These are phyloP conservation scores for Euphorbia corollata DNA, from an alignment of 441 rosid species.

Conservation along the genomic window DNA sequence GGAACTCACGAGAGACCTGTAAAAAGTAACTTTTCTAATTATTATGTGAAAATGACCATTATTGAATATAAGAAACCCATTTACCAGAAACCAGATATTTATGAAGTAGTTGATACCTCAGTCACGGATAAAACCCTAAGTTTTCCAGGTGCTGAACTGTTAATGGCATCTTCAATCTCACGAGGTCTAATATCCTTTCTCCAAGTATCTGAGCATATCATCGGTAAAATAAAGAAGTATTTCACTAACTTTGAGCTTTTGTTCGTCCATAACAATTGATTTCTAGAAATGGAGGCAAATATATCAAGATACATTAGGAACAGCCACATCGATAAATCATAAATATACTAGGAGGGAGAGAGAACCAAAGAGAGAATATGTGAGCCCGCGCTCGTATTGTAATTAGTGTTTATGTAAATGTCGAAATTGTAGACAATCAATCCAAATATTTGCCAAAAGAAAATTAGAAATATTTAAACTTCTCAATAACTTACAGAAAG, in stretches of 20 bases:
- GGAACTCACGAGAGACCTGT: slow-evolving; percentile 85
- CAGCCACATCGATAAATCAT: not conserved
- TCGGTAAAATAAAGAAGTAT: slow-evolving; percentile 4
- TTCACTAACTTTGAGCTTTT: not conserved
- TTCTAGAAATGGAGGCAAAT: not conserved
- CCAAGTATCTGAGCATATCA: slow-evolving; percentile 71
- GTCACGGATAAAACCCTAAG: slow-evolving; percentile 64
- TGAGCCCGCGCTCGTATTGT: not conserved
- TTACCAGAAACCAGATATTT: not conserved
- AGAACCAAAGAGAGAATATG: not conserved
- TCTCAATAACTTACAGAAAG: slow-evolving; percentile 68
- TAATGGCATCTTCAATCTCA: slow-evolving; percentile 60
- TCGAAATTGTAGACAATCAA: not conserved
- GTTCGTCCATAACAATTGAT: not conserved
- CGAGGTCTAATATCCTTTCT: slow-evolving; percentile 56
- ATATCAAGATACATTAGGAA: not conserved
- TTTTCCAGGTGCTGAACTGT: slow-evolving; percentile 58
- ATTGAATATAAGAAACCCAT: slow-evolving; percentile 1
- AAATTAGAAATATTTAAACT: not conserved
- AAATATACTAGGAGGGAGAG: not conserved
- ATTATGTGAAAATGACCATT: slow-evolving; percentile 11
- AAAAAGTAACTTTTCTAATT: slow-evolving; percentile 14
- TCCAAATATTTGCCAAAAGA: not conserved
- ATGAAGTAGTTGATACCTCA: slow-evolving; percentile 38
- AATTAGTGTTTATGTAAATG: not conserved